phyloP scores from a whole-genome alignment of 148 eudicot genomes.

The Arctostaphylos glauca region DNA sequence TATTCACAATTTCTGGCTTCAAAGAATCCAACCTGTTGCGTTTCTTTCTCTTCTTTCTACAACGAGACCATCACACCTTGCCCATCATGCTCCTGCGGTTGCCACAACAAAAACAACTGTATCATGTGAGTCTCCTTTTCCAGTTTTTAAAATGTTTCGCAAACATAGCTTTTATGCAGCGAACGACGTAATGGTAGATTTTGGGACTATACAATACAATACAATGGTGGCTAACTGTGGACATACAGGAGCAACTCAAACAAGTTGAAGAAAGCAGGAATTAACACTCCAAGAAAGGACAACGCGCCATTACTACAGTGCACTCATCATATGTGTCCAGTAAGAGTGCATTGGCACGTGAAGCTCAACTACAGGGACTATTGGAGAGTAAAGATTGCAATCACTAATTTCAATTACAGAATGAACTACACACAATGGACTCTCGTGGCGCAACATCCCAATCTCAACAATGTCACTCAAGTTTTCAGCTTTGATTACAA shows the following conservation, averaged over 20 bases:
- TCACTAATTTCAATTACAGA: conserved; percentile 62
- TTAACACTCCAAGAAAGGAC: conserved; percentile 52
- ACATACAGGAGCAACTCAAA: conserved; percentile 42
- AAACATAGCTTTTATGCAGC: neutral
- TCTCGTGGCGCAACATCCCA: conserved; percentile 67
- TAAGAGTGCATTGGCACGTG: conserved; percentile 65
- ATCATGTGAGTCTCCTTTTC: conserved; percentile 36
- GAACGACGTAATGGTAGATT: neutral
- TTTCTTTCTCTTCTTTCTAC: conserved; percentile 80
- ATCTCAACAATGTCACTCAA: conserved; percentile 61
- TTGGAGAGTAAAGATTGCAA: conserved; percentile 54
- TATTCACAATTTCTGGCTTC: conserved; percentile 67
- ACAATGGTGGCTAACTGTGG: neutral
- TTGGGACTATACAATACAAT: neutral
- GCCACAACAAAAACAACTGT: conserved; percentile 56
- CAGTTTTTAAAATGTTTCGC: neutral
- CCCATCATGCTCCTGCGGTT: conserved; percentile 73
- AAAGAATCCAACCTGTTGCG: conserved; percentile 66
- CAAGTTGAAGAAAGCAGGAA: conserved; percentile 30
- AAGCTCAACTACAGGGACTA: conserved; percentile 62
- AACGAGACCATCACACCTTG: conserved; percentile 72
- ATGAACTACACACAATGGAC: conserved; percentile 61
- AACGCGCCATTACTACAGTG: conserved; percentile 49
- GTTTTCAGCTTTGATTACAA: conserved; percentile 69
- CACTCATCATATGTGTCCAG: conserved; percentile 67